phyloP scores from a whole-genome alignment of 352 stramenopile genomes.

The Plasmopara muralis region DNA sequence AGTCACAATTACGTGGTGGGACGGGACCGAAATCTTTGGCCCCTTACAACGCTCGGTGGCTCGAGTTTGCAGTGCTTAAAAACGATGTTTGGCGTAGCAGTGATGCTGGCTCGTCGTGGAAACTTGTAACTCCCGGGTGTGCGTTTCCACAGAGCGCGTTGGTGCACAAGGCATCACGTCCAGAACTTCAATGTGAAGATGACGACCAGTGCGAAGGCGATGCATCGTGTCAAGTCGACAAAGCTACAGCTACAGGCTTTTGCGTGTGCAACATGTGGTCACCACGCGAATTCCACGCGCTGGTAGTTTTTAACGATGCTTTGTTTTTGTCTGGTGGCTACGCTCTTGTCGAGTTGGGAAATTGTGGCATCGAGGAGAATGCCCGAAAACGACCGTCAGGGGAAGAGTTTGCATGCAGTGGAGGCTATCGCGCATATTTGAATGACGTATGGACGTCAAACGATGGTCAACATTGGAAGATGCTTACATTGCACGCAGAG shows the following conservation, averaged over 20 bases:
- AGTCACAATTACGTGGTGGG: too few species aligned
- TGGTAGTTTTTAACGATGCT: too few species aligned
- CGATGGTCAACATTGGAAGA: slow-evolving; percentile 51
- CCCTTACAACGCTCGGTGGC: slow-evolving; percentile 25
- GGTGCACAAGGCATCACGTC: slow-evolving; percentile 40
- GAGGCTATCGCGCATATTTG: slow-evolving; percentile 13
- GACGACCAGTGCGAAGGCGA: slow-evolving; percentile 42
- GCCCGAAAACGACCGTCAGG: too few species aligned
- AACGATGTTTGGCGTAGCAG: slow-evolving; percentile 78
- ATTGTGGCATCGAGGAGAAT: too few species aligned
- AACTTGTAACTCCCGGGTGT: slow-evolving; percentile 61
- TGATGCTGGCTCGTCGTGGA: slow-evolving; percentile 62
- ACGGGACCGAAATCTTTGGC: too few species aligned
- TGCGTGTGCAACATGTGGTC: too few species aligned
- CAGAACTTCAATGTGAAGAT: slow-evolving; percentile 48
- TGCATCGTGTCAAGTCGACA: too few species aligned
- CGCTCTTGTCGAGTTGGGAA: too few species aligned
- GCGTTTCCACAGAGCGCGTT: slow-evolving; percentile 43
- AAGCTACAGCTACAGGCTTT: too few species aligned
- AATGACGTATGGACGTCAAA: slow-evolving; percentile 66
- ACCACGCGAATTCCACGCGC: too few species aligned
- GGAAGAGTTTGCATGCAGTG: too few species aligned
- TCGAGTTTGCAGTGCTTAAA: slow-evolving; percentile 64
- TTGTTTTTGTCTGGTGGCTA: too few species aligned
- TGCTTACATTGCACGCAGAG: slow-evolving; percentile 31